Base-by-base conservation (phyloP, 805 yeast species). In the Monosporozyma servazzii region DNA sequence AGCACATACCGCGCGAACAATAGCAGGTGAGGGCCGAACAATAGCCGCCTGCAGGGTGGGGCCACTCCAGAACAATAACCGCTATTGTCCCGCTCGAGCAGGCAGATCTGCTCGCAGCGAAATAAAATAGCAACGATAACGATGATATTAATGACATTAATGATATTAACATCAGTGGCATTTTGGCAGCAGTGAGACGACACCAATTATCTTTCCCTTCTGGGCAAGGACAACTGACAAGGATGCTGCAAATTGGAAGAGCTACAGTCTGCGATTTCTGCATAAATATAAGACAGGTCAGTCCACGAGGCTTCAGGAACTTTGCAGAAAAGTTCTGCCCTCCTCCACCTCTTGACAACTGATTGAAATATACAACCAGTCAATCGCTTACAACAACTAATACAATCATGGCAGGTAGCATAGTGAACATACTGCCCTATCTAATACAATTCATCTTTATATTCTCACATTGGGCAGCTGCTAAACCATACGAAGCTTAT, bases 401-500 rank as follows among this genome's bases (percentile, higher is more conserved):
- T 37, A 15, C 9, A 37, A 37, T 11, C 17, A 41, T 41, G 44
- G 17, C 44, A 4, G 29, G 29, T 41, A 5, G 44, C 15, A 21
- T 21, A 21, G 13, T 21, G 27, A 21, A 27, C 23, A 21, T 41
- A 41, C 44, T 41, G 29, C 23, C 42, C 42, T 7, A 17, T 39
- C 25, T 39, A 18, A 39, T 39, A 39, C 42, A 39, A 18, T 18
- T 41, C 11, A 6, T 41, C 23, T 21, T 41, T 5, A 41, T 41
- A 41, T 41, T 41, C 27, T 11, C 29, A 41, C 33, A 33, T 15
- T 3, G 23, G 3, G 47, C n/a, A 5, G 17, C 1, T 2, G 48
- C 48, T 10, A 30, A 27, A 27, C 68, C 68, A 6, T 64, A 63
- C 49, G 70, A 66, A 51, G 69, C 69, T 23, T 66, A 61, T 40